phyloP scores from a whole-genome alignment of 805 yeast genomes.

The Pichia cephalocereana region DNA sequence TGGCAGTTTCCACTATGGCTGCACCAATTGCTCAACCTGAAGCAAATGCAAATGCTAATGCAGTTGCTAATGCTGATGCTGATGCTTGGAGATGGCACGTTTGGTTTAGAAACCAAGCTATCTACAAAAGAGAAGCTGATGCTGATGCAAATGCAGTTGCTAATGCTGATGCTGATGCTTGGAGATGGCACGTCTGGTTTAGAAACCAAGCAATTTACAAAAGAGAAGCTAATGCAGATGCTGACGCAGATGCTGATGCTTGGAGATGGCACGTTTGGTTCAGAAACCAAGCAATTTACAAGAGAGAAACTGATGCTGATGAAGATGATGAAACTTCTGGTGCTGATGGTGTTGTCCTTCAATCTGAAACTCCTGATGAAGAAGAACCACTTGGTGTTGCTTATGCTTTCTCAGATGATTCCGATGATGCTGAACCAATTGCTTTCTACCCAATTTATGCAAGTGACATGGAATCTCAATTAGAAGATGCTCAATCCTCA shows the following conservation, averaged over 20 bases:
- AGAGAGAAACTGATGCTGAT: slow-evolving; percentile 7
- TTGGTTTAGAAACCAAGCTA: slow-evolving; percentile 4
- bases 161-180: slow-evolving; percentile 6
- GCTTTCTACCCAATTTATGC: slow-evolving; percentile 6
- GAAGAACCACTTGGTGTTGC: slow-evolving; percentile 3
- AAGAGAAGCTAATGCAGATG: slow-evolving; percentile 7
- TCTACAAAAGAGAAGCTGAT: slow-evolving; percentile 9
- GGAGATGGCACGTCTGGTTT: slow-evolving; percentile 3
- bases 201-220: slow-evolving; percentile 9
- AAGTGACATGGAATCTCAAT: slow-evolving; percentile 1
- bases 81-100: slow-evolving; percentile 5
- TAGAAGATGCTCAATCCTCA: neutral
- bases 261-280: slow-evolving; percentile 4
- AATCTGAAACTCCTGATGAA: neutral
- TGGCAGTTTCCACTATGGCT: slow-evolving; percentile 1
- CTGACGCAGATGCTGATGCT: slow-evolving; percentile 6
- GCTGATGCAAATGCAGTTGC: slow-evolving; percentile 6
- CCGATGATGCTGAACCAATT: slow-evolving; percentile 1
- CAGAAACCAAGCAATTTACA: slow-evolving; percentile 8
- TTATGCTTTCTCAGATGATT: slow-evolving; percentile 1
- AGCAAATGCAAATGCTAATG: slow-evolving; percentile 6
- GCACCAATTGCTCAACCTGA: slow-evolving; percentile 7
- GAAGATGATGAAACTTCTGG: slow-evolving; percentile 14
- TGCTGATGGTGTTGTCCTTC: neutral
- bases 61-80: slow-evolving; percentile 6